phyloP scores from a whole-genome alignment of 176 grass and related monocot species.

The Tuctoria greenei region DNA sequence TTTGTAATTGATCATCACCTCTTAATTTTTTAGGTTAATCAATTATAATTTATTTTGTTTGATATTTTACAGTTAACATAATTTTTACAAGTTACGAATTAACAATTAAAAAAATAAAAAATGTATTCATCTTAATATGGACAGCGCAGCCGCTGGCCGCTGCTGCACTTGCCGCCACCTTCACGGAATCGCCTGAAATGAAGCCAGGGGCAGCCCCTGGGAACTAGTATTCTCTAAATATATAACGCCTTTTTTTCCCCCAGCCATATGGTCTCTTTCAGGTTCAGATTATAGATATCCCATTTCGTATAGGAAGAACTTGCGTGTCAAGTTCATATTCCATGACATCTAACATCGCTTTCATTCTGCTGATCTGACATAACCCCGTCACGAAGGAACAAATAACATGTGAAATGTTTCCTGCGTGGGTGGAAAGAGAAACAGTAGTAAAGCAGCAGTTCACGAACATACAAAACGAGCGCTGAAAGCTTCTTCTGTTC shows the following conservation, averaged over 20 bases:
- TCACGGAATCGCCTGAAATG: no score
- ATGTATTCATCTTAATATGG: no score
- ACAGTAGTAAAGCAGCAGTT: background rate
- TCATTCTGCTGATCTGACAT: background rate
- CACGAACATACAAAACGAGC: background rate
- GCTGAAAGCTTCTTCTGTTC: background rate
- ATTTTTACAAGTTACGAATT: no score
- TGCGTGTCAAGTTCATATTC: background rate
- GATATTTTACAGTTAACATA: no score
- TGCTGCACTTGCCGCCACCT: no score
- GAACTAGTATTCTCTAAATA: no score
- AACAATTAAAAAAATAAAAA: no score
- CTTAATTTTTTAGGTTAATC: no score
- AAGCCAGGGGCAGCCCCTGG: no score
- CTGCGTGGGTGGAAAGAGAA: background rate
- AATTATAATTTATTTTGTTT: no score
- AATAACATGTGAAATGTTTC: background rate
- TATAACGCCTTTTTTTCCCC: background rate
- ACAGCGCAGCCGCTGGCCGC: no score
- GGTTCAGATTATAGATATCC: background rate
- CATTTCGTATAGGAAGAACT: background rate
- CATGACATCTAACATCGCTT: background rate
- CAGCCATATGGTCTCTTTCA: background rate
- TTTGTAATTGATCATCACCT: no score
- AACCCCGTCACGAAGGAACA: background rate